Evolutionary conservation across 2,329 filamentous ascomycete species (phyloP).

Genomic region (Westerdykella sp.): DNA sequence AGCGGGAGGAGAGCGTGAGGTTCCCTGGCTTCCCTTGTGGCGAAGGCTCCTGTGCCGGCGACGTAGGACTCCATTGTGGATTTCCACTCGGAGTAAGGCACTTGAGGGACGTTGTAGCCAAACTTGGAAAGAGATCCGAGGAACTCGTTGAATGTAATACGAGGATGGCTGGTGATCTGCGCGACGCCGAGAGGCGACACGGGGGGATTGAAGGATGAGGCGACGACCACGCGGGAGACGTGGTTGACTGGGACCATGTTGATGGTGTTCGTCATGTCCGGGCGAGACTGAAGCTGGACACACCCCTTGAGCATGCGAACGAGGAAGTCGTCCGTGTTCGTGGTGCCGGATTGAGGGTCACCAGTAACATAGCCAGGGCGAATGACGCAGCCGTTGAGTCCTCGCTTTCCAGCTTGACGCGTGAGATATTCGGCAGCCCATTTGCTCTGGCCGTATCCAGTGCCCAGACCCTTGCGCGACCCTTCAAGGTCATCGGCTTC

Average conservation of each 20-base stretch:
- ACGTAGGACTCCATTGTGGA: constrained; percentile 63
- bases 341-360: constrained; percentile 60
- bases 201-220: constrained; percentile 61
- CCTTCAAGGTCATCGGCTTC: constrained; percentile 76
- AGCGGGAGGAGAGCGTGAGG: constrained; percentile 65
- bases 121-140: constrained; percentile 64
- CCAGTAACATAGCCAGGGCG: constrained; percentile 83
- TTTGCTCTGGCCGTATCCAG: constrained; percentile 87
- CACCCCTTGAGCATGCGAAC: constrained; percentile 83
- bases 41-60: constrained; percentile 43
- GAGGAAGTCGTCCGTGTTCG: constrained; percentile 83
- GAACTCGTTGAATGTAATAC: constrained; percentile 71
- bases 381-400: constrained; percentile 68
- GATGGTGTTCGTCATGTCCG: constrained; percentile 76
- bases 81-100: constrained; percentile 65
- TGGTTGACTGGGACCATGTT: constrained; percentile 86
- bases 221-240: constrained; percentile 73
- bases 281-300: constrained; percentile 67
- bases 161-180: constrained; percentile 74
- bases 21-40: constrained; percentile 49
- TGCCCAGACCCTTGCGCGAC: constrained; percentile 68
- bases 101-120: constrained; percentile 63
- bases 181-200: constrained; percentile 54
- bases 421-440: constrained; percentile 72
- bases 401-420: constrained; percentile 69